phyloP scores from a whole-genome alignment of 23 red algal species.

The Cyanidiococcus yangmingshanensis region DNA sequence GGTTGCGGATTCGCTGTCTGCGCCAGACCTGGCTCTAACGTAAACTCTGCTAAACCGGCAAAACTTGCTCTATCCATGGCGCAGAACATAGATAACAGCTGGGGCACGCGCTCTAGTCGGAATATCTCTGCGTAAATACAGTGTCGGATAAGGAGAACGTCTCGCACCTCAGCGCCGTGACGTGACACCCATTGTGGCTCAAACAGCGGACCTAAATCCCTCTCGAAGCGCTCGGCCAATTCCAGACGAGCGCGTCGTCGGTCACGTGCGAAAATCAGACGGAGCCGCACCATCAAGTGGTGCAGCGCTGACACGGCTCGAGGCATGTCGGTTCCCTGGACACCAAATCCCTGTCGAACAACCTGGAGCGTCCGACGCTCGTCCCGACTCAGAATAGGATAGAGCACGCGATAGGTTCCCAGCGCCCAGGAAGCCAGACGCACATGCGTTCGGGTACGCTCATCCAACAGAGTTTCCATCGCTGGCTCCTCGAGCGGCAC shows the following conservation, averaged over 20 bases:
- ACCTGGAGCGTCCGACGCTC: slow-evolving; percentile 33
- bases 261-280: slow-evolving; percentile 41
- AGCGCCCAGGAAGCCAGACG: slow-evolving; percentile 39
- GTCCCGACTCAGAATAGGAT: slow-evolving; percentile 31
- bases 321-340: not conserved
- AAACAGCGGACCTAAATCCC: slow-evolving; percentile 49
- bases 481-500: not conserved
- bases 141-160: slow-evolving; percentile 29
- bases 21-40: not conserved
- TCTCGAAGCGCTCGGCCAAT: slow-evolving; percentile 39
- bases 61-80: slow-evolving; percentile 53
- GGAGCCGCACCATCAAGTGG: slow-evolving; percentile 43
- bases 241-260: slow-evolving; percentile 27
- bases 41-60: slow-evolving; percentile 1
- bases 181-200: slow-evolving; percentile 23
- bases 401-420: slow-evolving; percentile 54
- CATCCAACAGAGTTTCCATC: slow-evolving; percentile 11
- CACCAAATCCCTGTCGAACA: slow-evolving; percentile 46
- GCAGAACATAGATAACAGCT: slow-evolving; percentile 57
- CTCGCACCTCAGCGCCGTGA: not conserved
- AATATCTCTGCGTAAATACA: slow-evolving; percentile 61
- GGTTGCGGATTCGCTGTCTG: not conserved
- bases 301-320: slow-evolving; percentile 3
- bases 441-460: slow-evolving; percentile 48
- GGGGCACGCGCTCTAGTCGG: slow-evolving; percentile 39